Evolutionary conservation across 148 eudicot species (phyloP), one percentile per base, ranked within the genome.

Genomic region (Dianthus caryophyllus): DNA sequence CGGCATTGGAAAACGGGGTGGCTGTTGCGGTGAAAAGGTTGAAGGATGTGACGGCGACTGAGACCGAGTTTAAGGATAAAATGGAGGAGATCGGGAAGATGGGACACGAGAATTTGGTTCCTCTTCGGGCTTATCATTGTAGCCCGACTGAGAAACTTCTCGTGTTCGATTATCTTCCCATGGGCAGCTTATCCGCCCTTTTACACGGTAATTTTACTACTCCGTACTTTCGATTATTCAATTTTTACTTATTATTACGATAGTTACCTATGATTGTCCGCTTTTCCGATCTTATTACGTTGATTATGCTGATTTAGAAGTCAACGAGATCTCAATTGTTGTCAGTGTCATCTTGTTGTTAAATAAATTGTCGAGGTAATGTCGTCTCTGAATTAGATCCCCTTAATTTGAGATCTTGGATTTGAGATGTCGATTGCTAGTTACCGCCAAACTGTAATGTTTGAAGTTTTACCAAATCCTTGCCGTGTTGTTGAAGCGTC

Each of bases 141-240:
- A 87, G 84, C 60, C 77, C 79, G 24, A 87, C 78, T 66, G 96
- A 93, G 82, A 93, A 82, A 83, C 79, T 93, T 51, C 87, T 93
- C 61, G 96, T 93, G 1, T 86, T 76, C 76, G 98, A 93, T 71
- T 89, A 93, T 77, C 67, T 93, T 85, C 85, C 98, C 5, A 79
- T 87, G 82, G 98, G 98, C 11, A 93, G 98, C 80, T 82, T 93
- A 62, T 93, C 98, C 83, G 98, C 98, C 4, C 85, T 89, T 61
- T 78, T 93, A 73, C 98, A 93, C 80, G 98, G 98, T 92, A 30
- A 78, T 75, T 50, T 46, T 1, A n/a, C 29, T 44, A 2, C n/a
- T n/a, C n/a, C n/a, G n/a, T n/a, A n/a, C 69, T 57, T 70, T 47
- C 1, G 36, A 25, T 53, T 15, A 4, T 38, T 20, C 43, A 13